Base-by-base conservation (phyloP, 2,329 filamentous ascomycete genomes). In the Fusarium praegraminearum region DNA sequence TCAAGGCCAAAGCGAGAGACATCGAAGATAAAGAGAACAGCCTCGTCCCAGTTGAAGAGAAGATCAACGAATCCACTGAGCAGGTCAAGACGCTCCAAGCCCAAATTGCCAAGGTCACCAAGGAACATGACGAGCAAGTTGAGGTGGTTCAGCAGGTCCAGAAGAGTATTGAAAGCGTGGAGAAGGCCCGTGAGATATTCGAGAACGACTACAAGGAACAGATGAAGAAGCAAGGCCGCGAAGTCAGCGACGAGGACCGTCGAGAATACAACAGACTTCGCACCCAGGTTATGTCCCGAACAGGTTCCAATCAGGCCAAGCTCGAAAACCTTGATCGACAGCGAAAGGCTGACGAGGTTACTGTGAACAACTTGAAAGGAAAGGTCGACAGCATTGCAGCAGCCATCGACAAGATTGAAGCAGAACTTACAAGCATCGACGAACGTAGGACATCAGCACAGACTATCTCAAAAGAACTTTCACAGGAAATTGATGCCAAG, bases 31-130 rank as follows among this genome's bases (percentile, higher is more conserved):
- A 92, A 71, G 90, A 94, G 73, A 97, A 94, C 76, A 90, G 89
- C 36, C 86, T 99, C 7, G 89, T 98, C 10, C 96, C 96, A 0
- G 89, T 98, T 63, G 91, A 97, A 53, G 94, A 98, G 79, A 98
- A 98, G 82, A 91, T 99, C 40, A 87, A 90, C 51, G 90, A 97
- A 67, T 92, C 91, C 9, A 89, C 85, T 16, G 87, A 88, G 67
- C 91, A 94, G 67, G 85, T 93, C 38, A 88, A 90, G 52, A 88
- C 86, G 65, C 87, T 92, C 60, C 86, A 90, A 63, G 86, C 85
- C 40, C 89, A 92, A 61, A 90, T 94, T 49, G 85, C 88, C 5
- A 87, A 89, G 26, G 89, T 97, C 36, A 84, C 84, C 50, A 93
- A 92, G 77, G 93, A 98, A 76, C 89, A 91, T 20, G 90, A 94